phyloP scores from a whole-genome alignment of 164 flowering plant species.

The Stephania cephalantha region DNA sequence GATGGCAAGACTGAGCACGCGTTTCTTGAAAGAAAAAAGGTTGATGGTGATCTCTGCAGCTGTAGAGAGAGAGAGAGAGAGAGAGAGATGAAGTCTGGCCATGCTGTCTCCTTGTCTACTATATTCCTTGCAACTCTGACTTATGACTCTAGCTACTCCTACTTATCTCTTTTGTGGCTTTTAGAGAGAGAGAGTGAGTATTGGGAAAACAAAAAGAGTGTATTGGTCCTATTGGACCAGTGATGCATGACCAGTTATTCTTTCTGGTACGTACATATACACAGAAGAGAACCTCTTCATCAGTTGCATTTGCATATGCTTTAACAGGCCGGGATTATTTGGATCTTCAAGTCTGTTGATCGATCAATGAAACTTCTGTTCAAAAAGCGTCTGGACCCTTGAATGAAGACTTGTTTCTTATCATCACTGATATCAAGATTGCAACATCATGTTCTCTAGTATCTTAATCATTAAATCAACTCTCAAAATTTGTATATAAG shows the following conservation, averaged over 20 bases:
- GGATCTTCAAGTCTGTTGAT: not conserved
- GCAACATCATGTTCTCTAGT: not conserved
- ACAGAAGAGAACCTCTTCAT: too few species aligned
- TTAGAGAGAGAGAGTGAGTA: not conserved
- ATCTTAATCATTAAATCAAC: not conserved
- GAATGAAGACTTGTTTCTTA: not conserved
- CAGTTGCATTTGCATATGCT: too few species aligned
- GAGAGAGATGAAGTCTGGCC: conserved; percentile 19
- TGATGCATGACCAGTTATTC: too few species aligned
- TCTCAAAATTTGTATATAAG: not conserved
- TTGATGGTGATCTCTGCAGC: too few species aligned
- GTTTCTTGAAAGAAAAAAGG: conserved; percentile 19
- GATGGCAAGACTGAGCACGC: conserved; percentile 26
- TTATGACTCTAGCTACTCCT: not conserved
- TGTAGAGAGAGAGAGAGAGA: too few species aligned
- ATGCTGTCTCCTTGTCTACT: conserved; percentile 48
- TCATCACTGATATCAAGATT: not conserved
- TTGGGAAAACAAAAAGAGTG: too few species aligned
- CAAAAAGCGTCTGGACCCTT: not conserved
- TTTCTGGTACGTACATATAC: too few species aligned
- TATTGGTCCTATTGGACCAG: too few species aligned
- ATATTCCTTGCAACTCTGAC: conserved; percentile 36
- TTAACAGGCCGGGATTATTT: not conserved
- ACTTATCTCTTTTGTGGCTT: not conserved
- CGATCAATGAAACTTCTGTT: too few species aligned